A percentile compares a stretch with the other conserved stretches of the same genome.
Evolutionary conservation across 257 asterid genomes (phyloP).

Genomic region (Solanum medicagineum): DNA sequence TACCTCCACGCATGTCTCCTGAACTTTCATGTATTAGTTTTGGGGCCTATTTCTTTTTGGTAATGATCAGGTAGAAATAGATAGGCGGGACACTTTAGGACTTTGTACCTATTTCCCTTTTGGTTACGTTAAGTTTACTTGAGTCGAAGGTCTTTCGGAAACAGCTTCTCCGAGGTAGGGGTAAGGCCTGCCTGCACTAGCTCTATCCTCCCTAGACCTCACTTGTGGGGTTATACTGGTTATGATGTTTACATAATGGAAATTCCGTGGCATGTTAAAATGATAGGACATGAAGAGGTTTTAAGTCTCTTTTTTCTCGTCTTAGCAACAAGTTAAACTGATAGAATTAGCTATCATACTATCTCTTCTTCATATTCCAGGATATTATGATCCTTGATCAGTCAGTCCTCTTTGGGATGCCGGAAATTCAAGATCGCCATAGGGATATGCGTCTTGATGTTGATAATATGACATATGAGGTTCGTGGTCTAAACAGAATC

Average conservation of each 20-base stretch:
- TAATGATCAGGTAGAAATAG: neutral
- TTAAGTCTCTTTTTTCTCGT: neutral
- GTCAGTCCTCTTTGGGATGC: conserved; percentile 26
- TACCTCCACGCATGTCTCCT: neutral
- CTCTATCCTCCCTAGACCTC: neutral
- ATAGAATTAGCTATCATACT: neutral
- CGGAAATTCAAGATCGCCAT: conserved; percentile 25
- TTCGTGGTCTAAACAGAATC: neutral
- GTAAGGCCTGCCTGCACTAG: neutral
- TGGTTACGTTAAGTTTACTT: neutral
- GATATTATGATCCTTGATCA: conserved; percentile 40
- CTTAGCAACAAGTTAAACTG: neutral
- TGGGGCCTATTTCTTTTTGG: neutral
- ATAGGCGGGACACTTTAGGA: neutral
- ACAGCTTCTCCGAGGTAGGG: neutral
- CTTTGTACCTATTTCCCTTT: neutral
- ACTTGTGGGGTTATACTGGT: neutral
- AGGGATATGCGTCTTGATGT: conserved; percentile 49
- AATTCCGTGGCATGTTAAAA: neutral
- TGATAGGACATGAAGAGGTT: neutral
- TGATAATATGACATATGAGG: conserved; percentile 45
- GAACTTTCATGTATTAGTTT: neutral
- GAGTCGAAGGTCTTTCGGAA: neutral
- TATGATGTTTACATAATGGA: neutral
- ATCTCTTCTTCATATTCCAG: conserved; percentile 5